These are phyloP conservation scores for Tremella fuciformis DNA, from an alignment of 768 basidiomycete species.

Conservation along the genomic window DNA sequence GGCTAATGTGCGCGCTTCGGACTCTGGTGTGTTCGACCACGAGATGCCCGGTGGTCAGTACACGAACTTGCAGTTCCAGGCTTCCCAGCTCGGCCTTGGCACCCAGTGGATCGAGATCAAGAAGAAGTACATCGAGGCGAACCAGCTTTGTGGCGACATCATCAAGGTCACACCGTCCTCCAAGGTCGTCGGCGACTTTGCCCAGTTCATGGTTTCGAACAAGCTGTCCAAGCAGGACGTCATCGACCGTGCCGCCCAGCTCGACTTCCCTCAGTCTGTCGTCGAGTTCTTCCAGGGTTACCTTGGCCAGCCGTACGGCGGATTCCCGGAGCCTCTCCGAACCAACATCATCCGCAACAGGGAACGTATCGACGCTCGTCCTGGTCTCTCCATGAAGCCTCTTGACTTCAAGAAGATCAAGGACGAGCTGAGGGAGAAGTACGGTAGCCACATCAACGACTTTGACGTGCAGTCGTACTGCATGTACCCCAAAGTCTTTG, in stretches of 20 bases:
- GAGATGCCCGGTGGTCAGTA: slow-evolving; percentile 88
- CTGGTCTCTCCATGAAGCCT: slow-evolving; percentile 80
- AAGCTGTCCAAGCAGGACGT: slow-evolving; percentile 82
- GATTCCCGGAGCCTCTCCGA: slow-evolving; percentile 96
- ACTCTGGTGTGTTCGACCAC: slow-evolving; percentile 97
- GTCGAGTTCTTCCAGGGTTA: slow-evolving; percentile 98
- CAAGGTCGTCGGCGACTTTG: slow-evolving; percentile 98
- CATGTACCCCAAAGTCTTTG: slow-evolving; percentile 99
- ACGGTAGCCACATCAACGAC: slow-evolving; percentile 91
- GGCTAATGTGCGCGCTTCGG: slow-evolving; percentile 93
- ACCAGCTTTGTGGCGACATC: slow-evolving; percentile 93
- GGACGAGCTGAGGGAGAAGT: slow-evolving; percentile 84
- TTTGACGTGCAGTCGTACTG: slow-evolving; percentile 89
- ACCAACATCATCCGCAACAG: slow-evolving; percentile 88
- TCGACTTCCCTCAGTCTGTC: slow-evolving; percentile 85
- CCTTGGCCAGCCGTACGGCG: slow-evolving; percentile 94
- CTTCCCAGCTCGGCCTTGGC: slow-evolving; percentile 90
- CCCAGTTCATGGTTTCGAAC: slow-evolving; percentile 99
- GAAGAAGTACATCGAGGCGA: slow-evolving; percentile 97
- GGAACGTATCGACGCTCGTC: slow-evolving; percentile 87
- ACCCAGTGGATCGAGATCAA: slow-evolving; percentile 97
- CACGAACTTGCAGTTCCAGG: slow-evolving; percentile 80
- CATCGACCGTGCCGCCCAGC: slow-evolving; percentile 73
- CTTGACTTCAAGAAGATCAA: slow-evolving; percentile 96
- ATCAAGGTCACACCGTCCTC: slow-evolving; percentile 99